These are phyloP conservation scores for Suillus fuscotomentosus DNA, from an alignment of 768 basidiomycete genomes.

Conservation along the genomic window DNA sequence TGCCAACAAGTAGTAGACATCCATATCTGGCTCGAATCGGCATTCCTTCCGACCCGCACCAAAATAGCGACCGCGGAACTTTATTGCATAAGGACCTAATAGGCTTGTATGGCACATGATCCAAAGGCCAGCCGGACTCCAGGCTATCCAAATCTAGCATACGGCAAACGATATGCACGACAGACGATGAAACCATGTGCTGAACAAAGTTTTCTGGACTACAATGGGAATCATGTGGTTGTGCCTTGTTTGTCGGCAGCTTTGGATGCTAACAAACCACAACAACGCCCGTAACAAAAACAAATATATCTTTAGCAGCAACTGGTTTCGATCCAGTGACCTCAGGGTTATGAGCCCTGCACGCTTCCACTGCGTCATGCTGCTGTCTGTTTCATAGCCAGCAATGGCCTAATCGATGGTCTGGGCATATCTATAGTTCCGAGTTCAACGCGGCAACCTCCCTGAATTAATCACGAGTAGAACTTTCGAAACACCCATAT, in stretches of 20 bases:
- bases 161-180: not conserved
- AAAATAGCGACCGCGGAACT: conserved; percentile 3
- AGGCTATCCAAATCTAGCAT: not conserved
- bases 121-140: not conserved
- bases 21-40: not conserved
- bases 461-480: not conserved
- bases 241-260: not conserved
- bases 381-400: conserved; percentile 3
- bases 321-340: conserved; percentile 32
- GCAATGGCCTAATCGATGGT: not conserved
- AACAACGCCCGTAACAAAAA: conserved; percentile 5
- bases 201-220: not conserved
- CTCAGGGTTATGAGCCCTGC: conserved; percentile 29
- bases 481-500: not conserved
- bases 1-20: not conserved
- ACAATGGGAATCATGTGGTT: not conserved
- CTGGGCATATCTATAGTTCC: not conserved
- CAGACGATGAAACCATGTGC: not conserved
- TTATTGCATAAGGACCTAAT: not conserved
- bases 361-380: conserved; percentile 30
- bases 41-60: not conserved
- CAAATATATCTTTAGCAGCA: conserved; percentile 19
- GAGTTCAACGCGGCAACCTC: not conserved
- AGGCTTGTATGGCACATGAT: not conserved
- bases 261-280: conserved; percentile 5